Evolutionary conservation across 1,139 yeast species (phyloP), one percentile per base, ranked within the genome.

Genomic region (Suhomyces guaymorum): DNA sequence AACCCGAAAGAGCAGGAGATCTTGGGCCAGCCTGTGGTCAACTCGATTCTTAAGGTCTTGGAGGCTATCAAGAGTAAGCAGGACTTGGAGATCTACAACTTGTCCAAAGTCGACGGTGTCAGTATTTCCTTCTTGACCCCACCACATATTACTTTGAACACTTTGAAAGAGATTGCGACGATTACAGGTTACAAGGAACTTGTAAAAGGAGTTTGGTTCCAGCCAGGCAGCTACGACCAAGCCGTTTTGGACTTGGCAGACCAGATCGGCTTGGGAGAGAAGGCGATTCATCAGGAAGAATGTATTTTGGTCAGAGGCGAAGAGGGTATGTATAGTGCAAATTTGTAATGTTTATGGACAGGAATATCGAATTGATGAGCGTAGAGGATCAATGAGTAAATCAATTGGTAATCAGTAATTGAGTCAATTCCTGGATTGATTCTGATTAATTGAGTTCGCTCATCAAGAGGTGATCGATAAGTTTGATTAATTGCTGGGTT

Each of bases 271-370:
- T 51, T 73, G 20, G 52, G 56, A 7, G 78, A 78, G 1, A 51
- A 58, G 24, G 70, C 73, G 2, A 73, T 84, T 18, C 72, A 73
- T 23, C 73, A 78, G 49, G 89, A 80, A 24, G 78, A 78, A 42
- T 85, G 95, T 57, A 79, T 85, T 32, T 64, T 85, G 42, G 83
- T 83, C 3, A 65, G 77, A 39, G 95, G 95, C 2, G 87, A 77
- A 37, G 63, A 61, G 31, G 79, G 75, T n/a, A 55, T 79, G 37
- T 39, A 39, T 30, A 33, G 39, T 27, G 47, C 43, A 7, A 43
- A 43, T 17, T 37, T 43, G 29, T 40, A 32, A 28, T 18, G 27
- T n/a, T n/a, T 12, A 26, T 15, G 27, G 9, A 25, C 10, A 8
- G 8, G 26, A 7, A 17, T 17, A 17, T n/a, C n/a, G n/a, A n/a